These are phyloP conservation scores for Pleurotus platypus DNA, from an alignment of 768 basidiomycete genomes.

Conservation along the genomic window DNA sequence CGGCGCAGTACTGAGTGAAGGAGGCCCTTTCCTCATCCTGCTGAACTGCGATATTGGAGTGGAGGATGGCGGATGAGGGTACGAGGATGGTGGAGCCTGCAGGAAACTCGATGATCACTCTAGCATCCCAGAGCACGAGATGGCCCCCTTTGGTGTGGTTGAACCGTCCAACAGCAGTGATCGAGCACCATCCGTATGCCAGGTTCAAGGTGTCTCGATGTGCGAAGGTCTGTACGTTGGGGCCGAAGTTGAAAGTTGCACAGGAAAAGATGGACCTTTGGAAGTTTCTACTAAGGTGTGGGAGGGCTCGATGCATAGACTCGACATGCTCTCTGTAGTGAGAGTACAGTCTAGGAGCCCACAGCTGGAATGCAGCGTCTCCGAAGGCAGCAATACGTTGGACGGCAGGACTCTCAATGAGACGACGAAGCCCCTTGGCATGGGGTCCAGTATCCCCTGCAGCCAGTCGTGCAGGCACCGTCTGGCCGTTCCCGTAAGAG, in stretches of 20 bases:
- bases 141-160: slow-evolving; percentile 26
- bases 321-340: too few relatives aligned
- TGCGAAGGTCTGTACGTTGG: not conserved
- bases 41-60: slow-evolving; percentile 20
- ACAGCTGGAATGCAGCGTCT: too few relatives aligned
- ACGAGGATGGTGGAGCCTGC: slow-evolving; percentile 21
- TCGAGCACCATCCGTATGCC: slow-evolving; percentile 26
- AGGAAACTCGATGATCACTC: slow-evolving; percentile 23
- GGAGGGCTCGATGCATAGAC: too few relatives aligned
- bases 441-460: too few relatives aligned
- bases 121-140: slow-evolving; percentile 24
- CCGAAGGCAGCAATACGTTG: too few relatives aligned
- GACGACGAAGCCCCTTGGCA: too few relatives aligned
- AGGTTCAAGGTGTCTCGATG: slow-evolving; percentile 28
- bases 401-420: too few relatives aligned
- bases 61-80: slow-evolving; percentile 22
- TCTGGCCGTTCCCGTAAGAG: too few relatives aligned
- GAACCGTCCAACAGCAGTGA: slow-evolving; percentile 25
- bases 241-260: slow-evolving; percentile 27
- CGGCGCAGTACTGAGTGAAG: slow-evolving; percentile 24
- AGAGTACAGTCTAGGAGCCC: too few relatives aligned
- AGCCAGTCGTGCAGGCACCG: too few relatives aligned
- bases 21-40: slow-evolving; percentile 17
- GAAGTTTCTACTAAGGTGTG: slow-evolving; percentile 13
- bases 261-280: slow-evolving; percentile 17